These are phyloP conservation scores for Castanea mollissima DNA, from an alignment of 306 rosid species.

Conservation along the genomic window DNA sequence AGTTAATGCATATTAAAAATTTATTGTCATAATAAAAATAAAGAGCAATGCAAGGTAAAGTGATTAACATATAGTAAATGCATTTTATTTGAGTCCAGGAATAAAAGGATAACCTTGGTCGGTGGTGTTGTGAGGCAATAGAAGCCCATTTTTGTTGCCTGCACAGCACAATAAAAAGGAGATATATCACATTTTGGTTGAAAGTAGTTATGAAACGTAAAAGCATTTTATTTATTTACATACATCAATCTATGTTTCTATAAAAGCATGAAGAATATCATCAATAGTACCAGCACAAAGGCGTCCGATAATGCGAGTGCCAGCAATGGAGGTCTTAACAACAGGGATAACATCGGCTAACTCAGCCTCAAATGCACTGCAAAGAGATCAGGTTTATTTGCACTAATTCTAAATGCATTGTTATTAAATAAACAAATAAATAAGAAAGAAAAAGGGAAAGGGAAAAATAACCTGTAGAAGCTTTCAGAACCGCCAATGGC, in stretches of 20 bases:
- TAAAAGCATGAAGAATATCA: neutral
- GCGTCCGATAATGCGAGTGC: constrained; percentile 90
- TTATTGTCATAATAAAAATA: no score
- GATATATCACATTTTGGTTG: neutral
- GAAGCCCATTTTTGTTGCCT: constrained; percentile 98
- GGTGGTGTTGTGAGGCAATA: constrained; percentile 87
- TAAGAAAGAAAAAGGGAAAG: neutral
- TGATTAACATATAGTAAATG: no score
- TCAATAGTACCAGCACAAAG: constrained; percentile 74
- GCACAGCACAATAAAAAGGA: constrained; percentile 4
- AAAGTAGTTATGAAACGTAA: neutral
- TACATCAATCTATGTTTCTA: neutral
- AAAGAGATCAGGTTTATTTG: neutral
- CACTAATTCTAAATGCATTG: neutral
- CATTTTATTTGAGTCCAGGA: neutral
- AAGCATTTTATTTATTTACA: neutral
- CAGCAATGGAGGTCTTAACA: constrained; percentile 79
- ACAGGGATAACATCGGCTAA: constrained; percentile 77
- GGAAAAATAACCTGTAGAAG: constrained; percentile 63
- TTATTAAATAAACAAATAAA: neutral
- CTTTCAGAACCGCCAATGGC: constrained; percentile 95
- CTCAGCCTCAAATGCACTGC: constrained; percentile 77
- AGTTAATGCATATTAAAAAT: no score
- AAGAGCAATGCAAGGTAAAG: no score
- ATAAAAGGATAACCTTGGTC: constrained; percentile 61